These are phyloP conservation scores for Colletotrichum tofieldiae DNA, from an alignment of 2,329 filamentous ascomycete genomes.

Conservation along the genomic window DNA sequence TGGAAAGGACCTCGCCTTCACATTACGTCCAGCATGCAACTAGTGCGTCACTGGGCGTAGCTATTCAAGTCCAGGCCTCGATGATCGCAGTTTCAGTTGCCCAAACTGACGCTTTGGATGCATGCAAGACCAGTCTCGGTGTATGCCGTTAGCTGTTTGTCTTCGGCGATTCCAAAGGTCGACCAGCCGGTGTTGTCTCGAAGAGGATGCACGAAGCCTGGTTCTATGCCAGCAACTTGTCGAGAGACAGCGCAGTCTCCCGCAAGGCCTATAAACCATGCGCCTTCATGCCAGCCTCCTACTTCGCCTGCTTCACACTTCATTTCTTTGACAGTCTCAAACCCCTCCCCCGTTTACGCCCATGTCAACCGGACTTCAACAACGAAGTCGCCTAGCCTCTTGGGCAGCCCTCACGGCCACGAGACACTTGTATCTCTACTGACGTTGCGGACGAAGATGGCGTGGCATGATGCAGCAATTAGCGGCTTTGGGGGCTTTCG, in stretches of 20 bases:
- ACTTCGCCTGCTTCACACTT: not conserved
- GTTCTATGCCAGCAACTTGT: not conserved
- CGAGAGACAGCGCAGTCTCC: not conserved
- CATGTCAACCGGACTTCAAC: not conserved
- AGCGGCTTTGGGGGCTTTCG: not conserved
- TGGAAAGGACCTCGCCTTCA: conserved; percentile 6
- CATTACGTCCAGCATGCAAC: conserved; percentile 24
- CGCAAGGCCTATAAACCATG: not conserved
- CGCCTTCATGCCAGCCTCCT: not conserved
- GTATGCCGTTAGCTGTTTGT: conserved; percentile 11
- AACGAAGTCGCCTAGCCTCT: not conserved
- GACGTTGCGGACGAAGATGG: not conserved
- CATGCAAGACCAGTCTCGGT: conserved; percentile 18
- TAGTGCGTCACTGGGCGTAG: conserved; percentile 36
- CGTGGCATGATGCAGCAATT: not conserved
- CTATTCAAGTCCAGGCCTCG: conserved; percentile 14
- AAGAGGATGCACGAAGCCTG: not conserved
- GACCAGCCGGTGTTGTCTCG: conserved; percentile 18
- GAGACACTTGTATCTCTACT: not conserved
- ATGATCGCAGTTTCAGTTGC: conserved; percentile 35
- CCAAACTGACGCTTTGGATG: conserved; percentile 37
- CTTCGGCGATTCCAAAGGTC: not conserved
- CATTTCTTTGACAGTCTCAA: not conserved
- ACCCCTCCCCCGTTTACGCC: not conserved
- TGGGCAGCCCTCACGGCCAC: not conserved